phyloP scores from a whole-genome alignment of 106 monocot genomes.

The Acorus calamus region DNA sequence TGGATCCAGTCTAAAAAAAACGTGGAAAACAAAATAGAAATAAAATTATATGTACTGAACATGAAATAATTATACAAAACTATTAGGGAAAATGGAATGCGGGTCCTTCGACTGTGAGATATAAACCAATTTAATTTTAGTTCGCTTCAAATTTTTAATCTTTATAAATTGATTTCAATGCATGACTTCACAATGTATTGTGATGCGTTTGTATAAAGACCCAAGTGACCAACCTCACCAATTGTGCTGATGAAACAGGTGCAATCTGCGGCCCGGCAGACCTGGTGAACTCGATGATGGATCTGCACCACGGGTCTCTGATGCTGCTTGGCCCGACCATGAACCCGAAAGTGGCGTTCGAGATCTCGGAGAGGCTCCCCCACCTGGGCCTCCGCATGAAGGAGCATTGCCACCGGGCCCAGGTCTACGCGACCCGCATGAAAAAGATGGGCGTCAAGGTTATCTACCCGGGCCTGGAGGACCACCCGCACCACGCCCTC shows the following conservation, averaged over 20 bases:
- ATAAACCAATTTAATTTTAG: no score
- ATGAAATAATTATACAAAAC: no score
- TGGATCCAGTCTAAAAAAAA: no score
- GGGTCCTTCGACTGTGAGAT: no score
- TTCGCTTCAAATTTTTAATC: no score
- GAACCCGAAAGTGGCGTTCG: slow-evolving; percentile 95
- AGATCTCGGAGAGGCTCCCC: slow-evolving; percentile 78
- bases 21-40: no score
- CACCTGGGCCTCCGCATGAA: slow-evolving; percentile 89
- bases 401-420: slow-evolving; percentile 69
- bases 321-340: slow-evolving; percentile 90
- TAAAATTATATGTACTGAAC: no score
- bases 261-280: slow-evolving; percentile 78
- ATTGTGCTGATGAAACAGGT: slow-evolving; percentile 23
- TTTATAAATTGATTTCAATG: no score
- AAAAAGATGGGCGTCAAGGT: slow-evolving; percentile 55
- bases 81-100: no score
- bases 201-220: no score
- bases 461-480: slow-evolving; percentile 75
- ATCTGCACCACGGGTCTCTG: slow-evolving; percentile 68
- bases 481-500: slow-evolving; percentile 73
- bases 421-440: slow-evolving; percentile 63
- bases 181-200: no score
- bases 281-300: slow-evolving; percentile 90
- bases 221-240: no score